phyloP scores from a whole-genome alignment of 2,329 filamentous ascomycete species.

The Diaporthe ampelina region DNA sequence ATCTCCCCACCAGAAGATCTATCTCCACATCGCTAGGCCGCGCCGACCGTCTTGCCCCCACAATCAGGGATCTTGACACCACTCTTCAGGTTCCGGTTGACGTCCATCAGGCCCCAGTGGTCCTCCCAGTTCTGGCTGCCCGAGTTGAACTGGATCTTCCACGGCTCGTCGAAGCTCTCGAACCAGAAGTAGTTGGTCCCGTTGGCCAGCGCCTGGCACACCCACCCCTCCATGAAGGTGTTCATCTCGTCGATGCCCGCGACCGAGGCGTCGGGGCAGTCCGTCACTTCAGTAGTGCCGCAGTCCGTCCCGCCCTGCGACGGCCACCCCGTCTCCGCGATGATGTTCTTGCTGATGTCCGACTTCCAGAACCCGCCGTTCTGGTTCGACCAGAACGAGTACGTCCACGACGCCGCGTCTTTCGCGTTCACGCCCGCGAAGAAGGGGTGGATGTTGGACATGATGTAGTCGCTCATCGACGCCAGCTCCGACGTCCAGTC shows the following conservation, averaged over 20 bases:
- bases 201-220: conserved; percentile 84
- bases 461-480: conserved; percentile 83
- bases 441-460: conserved; percentile 98
- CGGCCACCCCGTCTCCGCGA: conserved; percentile 94
- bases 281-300: conserved; percentile 63
- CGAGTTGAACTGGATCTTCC: conserved; percentile 85
- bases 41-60: conserved; percentile 75
- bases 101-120: conserved; percentile 93
- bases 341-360: conserved; percentile 78
- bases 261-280: conserved; percentile 77
- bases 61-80: conserved; percentile 92
- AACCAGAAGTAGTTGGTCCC: conserved; percentile 98
- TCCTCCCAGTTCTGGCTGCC: conserved; percentile 86
- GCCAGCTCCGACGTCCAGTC: conserved; percentile 84
- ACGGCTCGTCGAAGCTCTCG: conserved; percentile 95
- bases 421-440: conserved; percentile 83
- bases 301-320: conserved; percentile 85
- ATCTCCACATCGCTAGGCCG: not conserved
- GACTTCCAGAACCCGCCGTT: conserved; percentile 76
- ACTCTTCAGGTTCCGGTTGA: conserved; percentile 84
- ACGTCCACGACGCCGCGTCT: conserved; percentile 84
- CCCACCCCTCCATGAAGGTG: conserved; percentile 86
- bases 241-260: conserved; percentile 88
- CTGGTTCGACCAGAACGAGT: conserved; percentile 81
- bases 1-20: too few species aligned